Evolutionary conservation across 2,329 filamentous ascomycete species (phyloP).

Genomic region (Akanthomyces dipterigenus): DNA sequence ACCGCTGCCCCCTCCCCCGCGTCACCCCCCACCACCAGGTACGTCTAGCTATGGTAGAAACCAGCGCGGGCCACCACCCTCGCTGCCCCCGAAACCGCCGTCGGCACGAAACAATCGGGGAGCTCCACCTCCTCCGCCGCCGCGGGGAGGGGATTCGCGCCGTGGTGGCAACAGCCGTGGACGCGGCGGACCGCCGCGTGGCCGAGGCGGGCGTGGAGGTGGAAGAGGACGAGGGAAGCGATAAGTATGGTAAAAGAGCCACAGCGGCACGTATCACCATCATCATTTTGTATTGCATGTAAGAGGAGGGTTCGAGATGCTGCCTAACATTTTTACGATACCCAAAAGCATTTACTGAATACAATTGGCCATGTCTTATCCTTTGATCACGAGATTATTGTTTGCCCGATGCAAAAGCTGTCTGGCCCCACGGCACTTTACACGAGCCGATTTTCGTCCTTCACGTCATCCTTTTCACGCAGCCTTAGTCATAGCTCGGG

Average conservation of each 20-base stretch:
- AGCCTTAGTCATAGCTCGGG: background rate
- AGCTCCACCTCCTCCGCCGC: conserved; percentile 23
- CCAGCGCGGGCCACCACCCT: conserved; percentile 13
- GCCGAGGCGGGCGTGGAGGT: conserved; percentile 22
- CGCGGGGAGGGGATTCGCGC: background rate
- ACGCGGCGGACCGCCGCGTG: background rate
- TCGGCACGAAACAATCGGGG: conserved; percentile 18
- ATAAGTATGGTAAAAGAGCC: background rate
- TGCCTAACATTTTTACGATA: background rate
- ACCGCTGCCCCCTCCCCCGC: conserved; percentile 19
- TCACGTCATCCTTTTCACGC: background rate
- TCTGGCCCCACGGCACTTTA: background rate
- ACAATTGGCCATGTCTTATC: background rate
- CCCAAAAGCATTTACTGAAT: background rate
- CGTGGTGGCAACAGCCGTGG: background rate
- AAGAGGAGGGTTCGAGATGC: background rate
- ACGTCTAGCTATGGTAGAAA: conserved; percentile 13
- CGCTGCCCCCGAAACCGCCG: conserved; percentile 10
- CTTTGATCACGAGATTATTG: background rate
- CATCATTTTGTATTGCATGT: background rate
- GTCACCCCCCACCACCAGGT: conserved; percentile 21
- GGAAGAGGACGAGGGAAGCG: conserved; percentile 11
- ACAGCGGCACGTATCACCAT: background rate
- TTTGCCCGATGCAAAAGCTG: background rate
- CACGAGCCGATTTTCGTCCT: background rate